phyloP scores from a whole-genome alignment of 73 alveolate genomes.

The Blepharisma stoltei region DNA sequence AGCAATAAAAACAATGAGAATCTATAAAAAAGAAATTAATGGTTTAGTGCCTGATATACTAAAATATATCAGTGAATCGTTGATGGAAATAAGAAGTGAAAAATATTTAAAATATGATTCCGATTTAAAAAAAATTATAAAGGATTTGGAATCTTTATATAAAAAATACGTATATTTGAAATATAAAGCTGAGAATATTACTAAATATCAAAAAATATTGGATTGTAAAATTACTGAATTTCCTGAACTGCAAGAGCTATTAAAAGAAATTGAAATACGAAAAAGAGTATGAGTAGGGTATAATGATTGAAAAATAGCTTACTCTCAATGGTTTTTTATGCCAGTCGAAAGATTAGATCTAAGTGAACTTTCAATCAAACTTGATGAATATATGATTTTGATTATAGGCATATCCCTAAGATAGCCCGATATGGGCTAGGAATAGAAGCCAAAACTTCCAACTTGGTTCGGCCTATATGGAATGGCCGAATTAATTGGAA shows the following conservation, averaged over 20 bases:
- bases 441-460: too few relatives aligned
- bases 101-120: constrained; percentile 2
- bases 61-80: background rate
- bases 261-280: constrained; percentile 18
- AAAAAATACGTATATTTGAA: background rate
- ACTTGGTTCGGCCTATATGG: too few relatives aligned
- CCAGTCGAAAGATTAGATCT: background rate
- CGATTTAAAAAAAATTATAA: background rate
- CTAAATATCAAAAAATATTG: background rate
- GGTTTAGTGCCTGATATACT: background rate
- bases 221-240: background rate
- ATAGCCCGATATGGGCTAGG: too few relatives aligned
- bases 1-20: background rate
- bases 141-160: background rate
- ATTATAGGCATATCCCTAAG: too few relatives aligned
- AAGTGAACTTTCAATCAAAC: too few relatives aligned
- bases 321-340: background rate
- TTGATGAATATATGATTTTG: too few relatives aligned
- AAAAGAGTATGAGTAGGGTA: constrained; percentile 26
- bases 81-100: background rate
- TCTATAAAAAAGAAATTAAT: constrained; percentile 19
- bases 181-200: background rate
- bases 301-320: background rate
- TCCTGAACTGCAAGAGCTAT: background rate
- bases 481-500: too few relatives aligned